Percentiles rank a stretch among this genome's conserved stretches.
Conservation (phyloP, 169 alveolate genomes). For the Hepatocystis sp. region DNA sequence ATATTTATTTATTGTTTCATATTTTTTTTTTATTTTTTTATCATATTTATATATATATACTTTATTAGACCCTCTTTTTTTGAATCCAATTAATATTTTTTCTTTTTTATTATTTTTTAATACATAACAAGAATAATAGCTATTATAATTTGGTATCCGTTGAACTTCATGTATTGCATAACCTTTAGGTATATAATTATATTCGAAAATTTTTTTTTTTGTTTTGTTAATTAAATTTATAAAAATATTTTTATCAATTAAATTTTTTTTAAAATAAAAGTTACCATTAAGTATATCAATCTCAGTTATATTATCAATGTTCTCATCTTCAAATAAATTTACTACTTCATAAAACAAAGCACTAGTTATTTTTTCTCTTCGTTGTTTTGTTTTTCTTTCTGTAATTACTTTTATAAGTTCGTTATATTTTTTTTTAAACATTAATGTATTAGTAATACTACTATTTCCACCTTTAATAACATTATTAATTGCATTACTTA, state of each 20-base stretch:
- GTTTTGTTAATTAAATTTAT: conserved; percentile 17
- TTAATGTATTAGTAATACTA: background rate
- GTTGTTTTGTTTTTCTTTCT: no score
- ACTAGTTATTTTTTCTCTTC: no score
- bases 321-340: conserved; percentile 15
- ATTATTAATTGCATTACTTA: background rate
- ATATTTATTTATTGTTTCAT: conserved; percentile 16
- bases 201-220: conserved; percentile 25
- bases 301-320: conserved; percentile 11
- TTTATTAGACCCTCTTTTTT: conserved; percentile 74
- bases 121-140: conserved; percentile 59
- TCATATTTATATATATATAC: conserved; percentile 65
- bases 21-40: conserved; percentile 57
- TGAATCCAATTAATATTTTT: conserved; percentile 65
- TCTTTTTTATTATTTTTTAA: conserved; percentile 65
- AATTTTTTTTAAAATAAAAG: conserved; percentile 60
- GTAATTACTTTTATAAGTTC: no score
- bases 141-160: conserved; percentile 62
- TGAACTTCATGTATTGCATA: conserved; percentile 51
- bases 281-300: conserved; percentile 43
- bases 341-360: conserved; percentile 40
- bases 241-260: conserved; percentile 61
- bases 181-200: conserved; percentile 63
- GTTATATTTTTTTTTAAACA: no score
- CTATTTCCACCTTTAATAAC: background rate